Evolutionary conservation across 768 basidiomycete genomes (phyloP).

Genomic region (Sarcodon sp.): DNA sequence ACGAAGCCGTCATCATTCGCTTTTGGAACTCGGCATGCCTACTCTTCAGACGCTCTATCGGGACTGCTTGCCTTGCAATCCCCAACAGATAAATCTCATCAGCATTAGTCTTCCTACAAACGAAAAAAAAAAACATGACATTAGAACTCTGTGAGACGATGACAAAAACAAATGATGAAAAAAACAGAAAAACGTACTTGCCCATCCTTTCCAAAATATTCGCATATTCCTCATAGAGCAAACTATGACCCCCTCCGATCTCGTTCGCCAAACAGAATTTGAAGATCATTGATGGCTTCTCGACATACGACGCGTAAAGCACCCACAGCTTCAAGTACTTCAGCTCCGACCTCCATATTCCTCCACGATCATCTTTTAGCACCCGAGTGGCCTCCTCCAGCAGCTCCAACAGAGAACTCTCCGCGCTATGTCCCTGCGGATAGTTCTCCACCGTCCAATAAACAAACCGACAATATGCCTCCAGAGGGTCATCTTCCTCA

Average conservation of each 20-base stretch:
- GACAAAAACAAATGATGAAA: constrained; percentile 10
- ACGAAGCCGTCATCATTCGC: constrained; percentile 57
- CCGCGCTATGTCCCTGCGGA: constrained; percentile 81
- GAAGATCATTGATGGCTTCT: constrained; percentile 81
- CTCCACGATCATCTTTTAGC: constrained; percentile 64
- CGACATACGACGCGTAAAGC: constrained; percentile 86
- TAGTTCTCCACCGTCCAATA: constrained; percentile 93
- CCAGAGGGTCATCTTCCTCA: constrained; percentile 78
- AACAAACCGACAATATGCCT: constrained; percentile 77
- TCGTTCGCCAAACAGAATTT: constrained; percentile 84
- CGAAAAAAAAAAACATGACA: constrained; percentile 1
- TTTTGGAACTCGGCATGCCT: constrained; percentile 83
- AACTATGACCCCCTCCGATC: constrained; percentile 68
- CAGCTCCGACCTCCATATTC: constrained; percentile 65
- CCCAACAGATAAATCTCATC: constrained; percentile 84
- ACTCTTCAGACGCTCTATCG: constrained; percentile 67
- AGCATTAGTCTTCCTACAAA: constrained; percentile 67
- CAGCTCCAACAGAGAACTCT: constrained; percentile 84
- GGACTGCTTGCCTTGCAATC: constrained; percentile 69
- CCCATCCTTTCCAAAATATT: constrained; percentile 71
- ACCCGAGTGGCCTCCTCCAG: constrained; percentile 86
- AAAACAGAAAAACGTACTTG: constrained; percentile 35
- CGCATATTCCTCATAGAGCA: constrained; percentile 91
- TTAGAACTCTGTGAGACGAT: not conserved
- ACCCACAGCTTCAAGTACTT: constrained; percentile 93